These are phyloP conservation scores for Sarocladium brachiariae DNA, from an alignment of 2,329 filamentous ascomycete genomes.

Conservation along the genomic window DNA sequence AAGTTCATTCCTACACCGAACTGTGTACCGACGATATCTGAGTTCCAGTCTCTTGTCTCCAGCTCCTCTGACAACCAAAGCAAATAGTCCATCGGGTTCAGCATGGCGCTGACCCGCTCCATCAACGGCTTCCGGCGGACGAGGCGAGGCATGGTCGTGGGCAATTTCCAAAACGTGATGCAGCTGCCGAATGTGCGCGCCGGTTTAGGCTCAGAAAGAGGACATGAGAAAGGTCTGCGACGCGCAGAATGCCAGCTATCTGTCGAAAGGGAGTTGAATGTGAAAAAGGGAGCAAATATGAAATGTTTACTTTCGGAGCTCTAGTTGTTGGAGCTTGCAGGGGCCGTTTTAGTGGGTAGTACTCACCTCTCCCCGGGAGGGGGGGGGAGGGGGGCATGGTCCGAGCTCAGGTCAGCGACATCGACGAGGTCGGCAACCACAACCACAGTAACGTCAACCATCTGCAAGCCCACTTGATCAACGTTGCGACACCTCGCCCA, in stretches of 20 bases:
- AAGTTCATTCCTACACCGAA: constrained; percentile 73
- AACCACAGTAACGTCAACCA: too few species aligned
- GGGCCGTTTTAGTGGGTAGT: background rate
- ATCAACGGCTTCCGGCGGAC: constrained; percentile 72
- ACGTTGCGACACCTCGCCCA: background rate
- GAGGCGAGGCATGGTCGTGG: constrained; percentile 55
- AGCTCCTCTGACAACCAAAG: constrained; percentile 91
- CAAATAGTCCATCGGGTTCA: constrained; percentile 84
- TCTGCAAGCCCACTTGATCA: background rate
- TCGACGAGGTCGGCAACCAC: background rate
- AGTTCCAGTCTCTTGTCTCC: constrained; percentile 86
- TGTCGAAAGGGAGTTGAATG: too few species aligned
- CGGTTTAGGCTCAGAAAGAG: background rate
- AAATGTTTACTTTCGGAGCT: constrained; percentile 11
- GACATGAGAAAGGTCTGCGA: too few species aligned
- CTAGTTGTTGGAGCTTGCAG: constrained; percentile 8
- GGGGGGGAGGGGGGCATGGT: constrained; percentile 13
- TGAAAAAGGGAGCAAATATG: background rate
- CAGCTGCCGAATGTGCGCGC: background rate
- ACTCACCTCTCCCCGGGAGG: background rate
- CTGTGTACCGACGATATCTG: constrained; percentile 67
- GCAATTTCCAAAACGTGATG: background rate
- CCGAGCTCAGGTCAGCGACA: constrained; percentile 19
- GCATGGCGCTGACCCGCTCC: constrained; percentile 71
- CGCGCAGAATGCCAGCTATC: too few species aligned